Base-by-base conservation (phyloP, 2,329 filamentous ascomycete species). In the Trichophaea hybrida region DNA sequence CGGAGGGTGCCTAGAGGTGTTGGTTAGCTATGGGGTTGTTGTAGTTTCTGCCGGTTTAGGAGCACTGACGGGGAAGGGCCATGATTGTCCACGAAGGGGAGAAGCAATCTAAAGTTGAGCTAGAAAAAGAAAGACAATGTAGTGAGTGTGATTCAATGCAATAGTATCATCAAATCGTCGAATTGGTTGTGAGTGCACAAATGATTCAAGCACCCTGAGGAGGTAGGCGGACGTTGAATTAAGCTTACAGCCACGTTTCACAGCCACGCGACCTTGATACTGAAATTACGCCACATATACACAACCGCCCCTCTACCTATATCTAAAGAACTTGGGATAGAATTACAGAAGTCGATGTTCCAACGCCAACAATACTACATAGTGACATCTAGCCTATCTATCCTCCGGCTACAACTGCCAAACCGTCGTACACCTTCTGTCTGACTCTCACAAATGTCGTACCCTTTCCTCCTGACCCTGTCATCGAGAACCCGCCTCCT, bases 351-450 rank as follows among this genome's bases (percentile, higher is more conserved):
- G 24, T 24, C 24, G n/a, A 46, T 46, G n/a, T 46, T 46, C 40
- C 40, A 46, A 46, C 40, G 40, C 40, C 40, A 17, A 46, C 31
- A 50, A 24, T 32, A 50, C 31, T 17, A 50, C 12, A 5, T 24
- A 17, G 7, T 50, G 10, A 43, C 48, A 50, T 13, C 48, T 12
- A 4, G 5, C 6, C 35, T 35, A 17, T n/a, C 53, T 71, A 87
- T 53, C 78, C 80, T 50, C 86, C 87, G 13, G 85, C 85, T 65
- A 98, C 90, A 61, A 97, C 88, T 37, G 93, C 93, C 70, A 98
- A 73, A 6, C 88, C 90, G 67, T 94, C 88, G 71, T 98, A 98
- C 65, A 98, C 94, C 73, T 87, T 89, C 73, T 78, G 83, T 74
- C 88, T 88, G 7, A 97, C 91, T 56, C 86, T 86, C 57, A 66